Base-by-base conservation (phyloP, 2,329 filamentous ascomycete species). In the Epichloe typhina region DNA sequence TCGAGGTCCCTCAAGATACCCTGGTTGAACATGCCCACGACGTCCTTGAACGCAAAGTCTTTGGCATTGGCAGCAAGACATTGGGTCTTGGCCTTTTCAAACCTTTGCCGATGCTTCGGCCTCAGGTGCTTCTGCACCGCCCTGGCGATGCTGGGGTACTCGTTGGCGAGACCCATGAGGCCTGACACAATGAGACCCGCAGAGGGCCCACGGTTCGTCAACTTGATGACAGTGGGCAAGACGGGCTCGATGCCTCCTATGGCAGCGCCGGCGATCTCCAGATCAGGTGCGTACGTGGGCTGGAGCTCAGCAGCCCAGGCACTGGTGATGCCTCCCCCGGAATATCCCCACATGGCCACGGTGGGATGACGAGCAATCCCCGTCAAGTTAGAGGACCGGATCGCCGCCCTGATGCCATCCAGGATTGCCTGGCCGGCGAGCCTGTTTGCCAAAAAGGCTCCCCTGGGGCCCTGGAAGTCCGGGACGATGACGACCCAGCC, bases 401-500 rank as follows among this genome's bases (percentile, higher is more conserved):
- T 52, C 1, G 66, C 68, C 0, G 71, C 71, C 19, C 72, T 67
- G 13, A 74, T 61, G 7, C 66, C 66, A 54, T 75, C 69, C 13
- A 74, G 61, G 13, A 66, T 69, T 0, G 69, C 66, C 36, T 74
- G 64, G 0, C 69, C 72, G 4, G 66, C 66, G 15, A 67, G 61
- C 6, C 62, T 59, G 44, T 69, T 69, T 11, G 69, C 67, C 0
- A 65, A 57, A 55, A 71, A 76, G 2, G 70, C 65, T 1, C 70
- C 71, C 13, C 60, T 59, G 2, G 69, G 69, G 0, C 71, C 71
- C 50, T 72, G 65, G 50, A 67, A 70, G 55, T 77, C 74, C 0
- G 74, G 72, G 64, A 71, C 60, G 15, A 67, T 70, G 23, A 77
- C 69, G 19, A 69, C 62, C 72, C 72, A 76, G 6, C 72, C 72